Evolutionary conservation across 208 protist species (phyloP).

Genomic region (Acanthamoeba culbertsoni): DNA sequence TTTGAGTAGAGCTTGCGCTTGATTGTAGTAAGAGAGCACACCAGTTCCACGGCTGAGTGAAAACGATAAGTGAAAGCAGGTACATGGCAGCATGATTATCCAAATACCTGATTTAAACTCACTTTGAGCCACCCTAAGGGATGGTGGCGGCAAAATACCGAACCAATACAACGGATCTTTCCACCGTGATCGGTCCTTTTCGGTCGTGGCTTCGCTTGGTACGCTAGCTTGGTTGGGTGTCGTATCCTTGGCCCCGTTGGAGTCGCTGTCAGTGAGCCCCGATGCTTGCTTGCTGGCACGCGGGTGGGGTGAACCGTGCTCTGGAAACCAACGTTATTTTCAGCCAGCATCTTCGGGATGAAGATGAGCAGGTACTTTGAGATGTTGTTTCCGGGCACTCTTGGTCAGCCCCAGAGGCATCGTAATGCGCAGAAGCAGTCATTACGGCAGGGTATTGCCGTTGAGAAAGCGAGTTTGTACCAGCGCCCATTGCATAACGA

Average conservation of each 20-base stretch:
- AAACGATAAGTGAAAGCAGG: not conserved
- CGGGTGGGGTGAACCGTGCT: too few relatives aligned
- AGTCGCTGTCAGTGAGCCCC: not conserved
- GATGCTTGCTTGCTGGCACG: not conserved
- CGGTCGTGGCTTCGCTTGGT: not conserved
- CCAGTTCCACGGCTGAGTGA: not conserved
- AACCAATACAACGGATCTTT: slow-evolving; percentile 49
- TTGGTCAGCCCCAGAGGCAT: not conserved
- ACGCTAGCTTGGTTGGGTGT: not conserved
- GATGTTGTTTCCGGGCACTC: not conserved
- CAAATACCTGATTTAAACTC: slow-evolving; percentile 46
- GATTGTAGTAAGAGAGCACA: not conserved
- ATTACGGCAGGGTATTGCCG: slow-evolving; percentile 9
- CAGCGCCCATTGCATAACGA: slow-evolving; percentile 9
- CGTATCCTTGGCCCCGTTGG: too few relatives aligned
- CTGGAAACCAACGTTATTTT: too few relatives aligned
- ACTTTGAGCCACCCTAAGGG: not conserved
- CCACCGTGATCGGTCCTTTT: not conserved
- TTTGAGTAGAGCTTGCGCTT: not conserved
- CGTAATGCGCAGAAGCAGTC: not conserved
- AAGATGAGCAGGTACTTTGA: too few relatives aligned
- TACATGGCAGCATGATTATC: not conserved
- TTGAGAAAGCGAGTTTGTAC: not conserved
- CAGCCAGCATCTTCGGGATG: too few relatives aligned
- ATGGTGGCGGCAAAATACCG: not conserved